Base-by-base conservation (phyloP, 1,139 yeast genomes). In the Wickerhamomyces sp. region DNA sequence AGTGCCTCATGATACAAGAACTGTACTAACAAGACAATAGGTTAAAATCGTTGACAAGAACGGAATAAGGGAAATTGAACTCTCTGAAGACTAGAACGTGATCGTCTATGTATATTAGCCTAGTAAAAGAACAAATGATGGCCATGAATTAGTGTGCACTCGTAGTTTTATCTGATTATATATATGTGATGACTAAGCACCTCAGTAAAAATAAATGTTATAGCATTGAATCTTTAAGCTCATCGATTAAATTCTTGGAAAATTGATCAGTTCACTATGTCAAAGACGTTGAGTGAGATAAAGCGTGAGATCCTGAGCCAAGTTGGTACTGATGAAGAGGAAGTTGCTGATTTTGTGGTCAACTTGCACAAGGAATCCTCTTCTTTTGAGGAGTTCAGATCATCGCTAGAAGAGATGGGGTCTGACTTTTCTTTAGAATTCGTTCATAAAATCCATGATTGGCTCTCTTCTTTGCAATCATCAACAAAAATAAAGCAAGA, bases 21-120 rank as follows among this genome's bases (percentile, higher is more conserved):
- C 9, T 28, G 20, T 35, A 45, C 47, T 47, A 39, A 39, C 38
- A n/a, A 8, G 16, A 31, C 4, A 15, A 15, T 47, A 70, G 54
- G 76, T 88, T 39, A 88, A 89, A 63, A 75, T 84, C 33, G 85
- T 90, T 28, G 87, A 80, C 56, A 77, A 82, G 58, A 77, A 81
- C 43, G 94, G 94, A 41, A 66, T 82, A 47, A 76, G 78, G 59
- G 69, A 65, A 28, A 63, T 74, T 32, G 82, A 75, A 8, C n/a
- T 39, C 4, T 12, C 28, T 3, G 35, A 32, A 24, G 35, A 32
- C 10, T 40, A 31, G 29, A 33, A n/a, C n/a, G 27, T 13, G 24
- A 13, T 13, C 29, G 7, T 7, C 30, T 5, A 9, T 28, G 31
- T 28, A 28, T 18, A 28, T 17, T 28, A 27, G 27, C 14, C 13